Base-by-base conservation (phyloP, 257 asterid genomes). In the Coffea canephora region DNA sequence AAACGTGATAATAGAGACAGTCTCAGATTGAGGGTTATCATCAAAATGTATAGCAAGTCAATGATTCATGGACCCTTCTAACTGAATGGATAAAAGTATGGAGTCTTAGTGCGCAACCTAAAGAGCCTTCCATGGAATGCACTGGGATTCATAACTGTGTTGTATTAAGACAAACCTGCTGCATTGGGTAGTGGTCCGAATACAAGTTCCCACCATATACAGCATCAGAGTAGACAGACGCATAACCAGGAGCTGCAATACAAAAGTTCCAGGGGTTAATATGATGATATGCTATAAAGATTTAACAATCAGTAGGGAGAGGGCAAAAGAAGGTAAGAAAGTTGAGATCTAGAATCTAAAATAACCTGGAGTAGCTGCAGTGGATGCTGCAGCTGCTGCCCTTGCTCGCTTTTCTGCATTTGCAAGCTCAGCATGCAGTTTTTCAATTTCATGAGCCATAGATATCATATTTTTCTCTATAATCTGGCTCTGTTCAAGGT, bases 381-480 rank as follows among this genome's bases (percentile, higher is more conserved):
- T 77, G 25, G 87, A 83, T n/a, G 84, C 88, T 9, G 83, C 85
- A 1, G 89, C 89, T 21, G 90, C 87, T 1, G 87, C 89, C 88
- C 78, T 84, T 27, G 89, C 95, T 79, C 88, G 87, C 84, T 85
- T 85, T 85, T 90, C 93, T 31, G 95, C 94, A 85, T 87, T 77
- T 74, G 88, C 92, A 84, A 93, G 96, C 79, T 92, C 91, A 55
- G 89, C 83, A 7, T 82, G 92, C 61, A 95, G 81, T 48, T 87
- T 87, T 68, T 95, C 92, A 36, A 91, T 85, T 84, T 93, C 98
- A 77, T 64, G 84, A 66, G 93, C 85, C 90, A 91, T 25, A 54
- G 91, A 79, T n/a, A 73, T 70, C 87, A 89, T 76, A 77, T 88
- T 90, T 79, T 92, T 88, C 89, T 92, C 97, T 97, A 95, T 89